Conservation (phyloP, 176 grass and related monocot genomes). For the sorghum (Sorghum bicolor) region DNA sequence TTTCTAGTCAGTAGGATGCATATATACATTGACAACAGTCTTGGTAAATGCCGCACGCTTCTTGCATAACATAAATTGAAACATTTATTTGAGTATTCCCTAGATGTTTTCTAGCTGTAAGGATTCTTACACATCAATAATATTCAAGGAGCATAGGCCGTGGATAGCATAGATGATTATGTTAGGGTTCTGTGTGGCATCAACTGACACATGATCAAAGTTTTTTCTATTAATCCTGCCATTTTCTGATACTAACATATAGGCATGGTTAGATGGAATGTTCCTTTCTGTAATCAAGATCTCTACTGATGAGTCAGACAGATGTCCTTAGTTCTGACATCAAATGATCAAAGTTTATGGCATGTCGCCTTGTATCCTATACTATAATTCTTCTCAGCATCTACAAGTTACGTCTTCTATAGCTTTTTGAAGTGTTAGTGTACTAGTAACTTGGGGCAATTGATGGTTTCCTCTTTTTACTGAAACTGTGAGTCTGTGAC, state of each 20-base stretch:
- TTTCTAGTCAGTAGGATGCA: slow-evolving; percentile 19
- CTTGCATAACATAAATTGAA: not conserved
- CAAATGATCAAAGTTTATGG: slow-evolving; percentile 29
- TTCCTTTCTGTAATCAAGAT: slow-evolving; percentile 2
- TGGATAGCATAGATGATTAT: not conserved
- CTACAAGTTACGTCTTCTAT: not conserved
- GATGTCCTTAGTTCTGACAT: not conserved
- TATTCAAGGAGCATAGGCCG: not conserved
- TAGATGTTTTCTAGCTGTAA: not conserved
- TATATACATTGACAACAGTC: not conserved
- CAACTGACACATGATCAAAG: not conserved
- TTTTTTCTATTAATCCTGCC: not conserved
- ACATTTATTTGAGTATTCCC: not conserved
- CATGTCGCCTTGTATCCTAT: not conserved
- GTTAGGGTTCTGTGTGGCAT: not conserved
- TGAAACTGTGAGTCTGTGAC: not conserved
- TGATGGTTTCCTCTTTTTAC: not conserved
- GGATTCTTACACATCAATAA: not conserved
- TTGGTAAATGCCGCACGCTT: not conserved
- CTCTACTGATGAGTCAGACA: not conserved
- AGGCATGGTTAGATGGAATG: not conserved
- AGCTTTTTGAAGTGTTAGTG: not conserved
- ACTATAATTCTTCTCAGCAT: slow-evolving; percentile 12
- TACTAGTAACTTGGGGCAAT: not conserved
- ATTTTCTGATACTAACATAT: not conserved